Evolutionary conservation across 2,329 filamentous ascomycete genomes (phyloP), one percentile per base, ranked within the genome.

Genomic region (Madurella mycetomatis): DNA sequence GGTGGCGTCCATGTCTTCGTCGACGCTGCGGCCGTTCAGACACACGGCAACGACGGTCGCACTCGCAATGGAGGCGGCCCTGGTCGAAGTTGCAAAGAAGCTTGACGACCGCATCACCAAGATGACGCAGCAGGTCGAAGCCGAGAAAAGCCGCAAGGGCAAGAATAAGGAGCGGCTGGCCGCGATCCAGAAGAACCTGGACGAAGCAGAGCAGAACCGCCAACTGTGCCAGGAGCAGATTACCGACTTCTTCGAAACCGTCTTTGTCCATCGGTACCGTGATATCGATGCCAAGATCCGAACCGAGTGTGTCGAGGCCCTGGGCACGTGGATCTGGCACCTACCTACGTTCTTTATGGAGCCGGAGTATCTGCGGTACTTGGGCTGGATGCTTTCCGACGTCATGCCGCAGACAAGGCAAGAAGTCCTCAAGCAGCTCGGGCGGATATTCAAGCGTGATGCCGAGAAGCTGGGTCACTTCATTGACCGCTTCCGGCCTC

Each of bases 341-440:
- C 83, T 96, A 49, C 90, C 92, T 2, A 90, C 90, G 45, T 81
- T 89, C 44, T 99, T 96, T 72, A 90, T 96, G 69, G 89, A 96
- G 61, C 90, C 90, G 1, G 81, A 87, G 62, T 96, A 96, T 71
- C 76, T 99, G 48, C 86, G 94, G 57, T 99, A 99, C 66, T 78
- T 99, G 5, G 94, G 94, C 49, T 99, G 94, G 94, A 86, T 96
- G 66, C 78, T 99, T 31, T 96, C 92, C 4, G 94, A 99, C 67
- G 80, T 85, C 3, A 80, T 85, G 56, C 78, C 85, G 1, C 74
- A 84, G 9, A 92, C 90, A 18, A 83, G 94, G 51, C 80, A 86
- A n/a, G 91, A 96, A 69, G 90, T 95, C 2, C 73, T 99, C 41
- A 89, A 85, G 65, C 91, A 97, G 69, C 77, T 99, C 13, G 79